Conservation (phyloP, 2,329 filamentous ascomycete genomes). For the Cadophora luteo-olivacea region DNA sequence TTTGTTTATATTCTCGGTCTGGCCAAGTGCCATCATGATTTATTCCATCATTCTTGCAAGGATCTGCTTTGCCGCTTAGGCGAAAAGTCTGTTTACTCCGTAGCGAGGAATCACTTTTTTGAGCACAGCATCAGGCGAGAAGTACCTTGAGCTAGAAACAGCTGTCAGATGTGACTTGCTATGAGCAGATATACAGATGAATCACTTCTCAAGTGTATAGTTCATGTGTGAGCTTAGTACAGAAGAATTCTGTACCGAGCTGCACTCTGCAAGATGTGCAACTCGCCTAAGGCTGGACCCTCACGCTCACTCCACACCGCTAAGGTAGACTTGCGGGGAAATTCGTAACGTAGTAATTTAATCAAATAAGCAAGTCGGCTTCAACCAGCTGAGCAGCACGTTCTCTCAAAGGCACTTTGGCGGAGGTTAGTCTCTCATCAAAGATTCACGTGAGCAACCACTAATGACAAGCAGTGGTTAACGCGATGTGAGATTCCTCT, state of each 20-base stretch:
- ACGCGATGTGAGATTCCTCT: conserved; percentile 29
- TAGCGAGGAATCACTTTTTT: background rate
- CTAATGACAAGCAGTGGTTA: conserved; percentile 28
- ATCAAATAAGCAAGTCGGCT: background rate
- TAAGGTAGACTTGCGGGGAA: background rate
- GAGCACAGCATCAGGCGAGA: background rate
- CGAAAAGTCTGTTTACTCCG: background rate
- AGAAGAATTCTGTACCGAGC: too few relatives aligned
- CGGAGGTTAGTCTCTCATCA: conserved; percentile 25
- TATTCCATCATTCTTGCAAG: background rate
- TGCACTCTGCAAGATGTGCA: background rate
- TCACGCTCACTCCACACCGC: conserved; percentile 7
- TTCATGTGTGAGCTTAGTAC: background rate
- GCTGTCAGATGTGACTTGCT: background rate
- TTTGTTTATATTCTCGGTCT: too few relatives aligned
- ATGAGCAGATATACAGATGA: background rate
- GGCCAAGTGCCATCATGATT: background rate
- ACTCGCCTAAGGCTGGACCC: conserved; percentile 5
- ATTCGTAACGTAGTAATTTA: background rate
- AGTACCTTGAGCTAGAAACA: background rate
- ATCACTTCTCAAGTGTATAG: background rate
- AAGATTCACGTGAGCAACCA: background rate
- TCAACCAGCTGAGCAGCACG: conserved; percentile 10
- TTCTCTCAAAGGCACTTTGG: conserved; percentile 34
- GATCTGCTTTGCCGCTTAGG: background rate